Conservation (phyloP, 2,329 filamentous ascomycete genomes). For the Diaporthe aspalathi region DNA sequence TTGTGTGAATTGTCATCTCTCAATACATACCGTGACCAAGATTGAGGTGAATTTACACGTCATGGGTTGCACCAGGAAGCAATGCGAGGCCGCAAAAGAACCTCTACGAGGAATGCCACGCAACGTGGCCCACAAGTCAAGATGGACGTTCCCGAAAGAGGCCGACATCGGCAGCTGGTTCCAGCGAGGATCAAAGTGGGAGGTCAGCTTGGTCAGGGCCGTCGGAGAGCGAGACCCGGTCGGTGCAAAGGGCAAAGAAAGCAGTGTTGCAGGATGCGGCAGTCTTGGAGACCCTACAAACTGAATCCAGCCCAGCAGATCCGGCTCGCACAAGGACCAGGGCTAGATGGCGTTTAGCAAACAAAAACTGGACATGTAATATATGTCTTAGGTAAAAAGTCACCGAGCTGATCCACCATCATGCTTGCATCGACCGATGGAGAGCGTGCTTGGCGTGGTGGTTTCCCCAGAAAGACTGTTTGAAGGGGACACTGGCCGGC, state of each 20-base stretch:
- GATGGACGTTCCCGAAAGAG: constrained; percentile 7
- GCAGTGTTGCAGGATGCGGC: constrained; percentile 14
- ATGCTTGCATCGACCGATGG: constrained; percentile 24
- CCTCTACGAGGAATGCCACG: not conserved
- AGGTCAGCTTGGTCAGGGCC: constrained; percentile 18
- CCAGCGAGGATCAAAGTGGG: not conserved
- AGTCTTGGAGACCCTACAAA: not conserved
- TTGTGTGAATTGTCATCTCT: too few species aligned
- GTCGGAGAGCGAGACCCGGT: constrained; percentile 25
- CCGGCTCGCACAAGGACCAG: constrained; percentile 14
- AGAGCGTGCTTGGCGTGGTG: constrained; percentile 23
- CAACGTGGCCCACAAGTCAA: not conserved
- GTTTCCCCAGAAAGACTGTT: not conserved
- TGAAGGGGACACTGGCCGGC: not conserved
- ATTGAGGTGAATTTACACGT: not conserved
- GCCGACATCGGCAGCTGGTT: constrained; percentile 13
- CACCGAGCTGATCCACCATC: constrained; percentile 20
- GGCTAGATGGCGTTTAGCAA: not conserved
- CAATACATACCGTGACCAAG: too few species aligned
- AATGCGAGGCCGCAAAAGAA: constrained; percentile 1
- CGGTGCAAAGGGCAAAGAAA: not conserved
- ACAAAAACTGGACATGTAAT: not conserved
- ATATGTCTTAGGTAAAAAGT: constrained; percentile 21
- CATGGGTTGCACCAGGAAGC: not conserved
- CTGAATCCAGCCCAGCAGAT: constrained; percentile 17